Evolutionary conservation across 2,329 filamentous ascomycete genomes (phyloP), one percentile per base, ranked within the genome.

Genomic region (Xylaria hypoxylon): DNA sequence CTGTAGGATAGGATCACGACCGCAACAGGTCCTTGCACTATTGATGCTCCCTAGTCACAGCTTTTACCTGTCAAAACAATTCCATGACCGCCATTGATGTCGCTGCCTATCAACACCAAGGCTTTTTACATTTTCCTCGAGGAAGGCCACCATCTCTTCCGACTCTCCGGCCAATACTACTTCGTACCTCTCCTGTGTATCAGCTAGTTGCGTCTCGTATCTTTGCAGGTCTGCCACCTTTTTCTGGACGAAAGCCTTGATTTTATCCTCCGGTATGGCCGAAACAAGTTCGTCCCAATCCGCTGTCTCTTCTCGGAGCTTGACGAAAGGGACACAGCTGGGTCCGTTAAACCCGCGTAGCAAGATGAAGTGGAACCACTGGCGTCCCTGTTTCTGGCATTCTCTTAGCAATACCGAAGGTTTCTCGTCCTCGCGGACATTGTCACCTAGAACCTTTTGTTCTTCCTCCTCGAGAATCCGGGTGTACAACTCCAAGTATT

Each of bases 361-460:
- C 50, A 65, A 50, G 58, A 65, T 57, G 51, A 61, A 62, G 57
- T 65, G 63, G 33, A 65, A 65, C 63, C 57, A 61, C 33, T 56
- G 56, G 31, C 24, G 47, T 26, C 56, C 50, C 15, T 59, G 26
- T 17, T 59, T 48, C 17, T 55, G 55, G 44, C 33, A 45, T 59
- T 59, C 44, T 28, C 26, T 59, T 19, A 64, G 47, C 38, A 55
- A 55, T 28, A 22, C 28, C 24, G 56, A 64, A 42, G 62, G 62
- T 48, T 48, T 64, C n/a, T 59, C 62, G 26, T 55, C 22, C n/a
- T 52, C 61, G 15, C 15, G 5, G 24, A 59, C n/a, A 59, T 51
- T 31, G 24, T 50, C 6, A 24, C 33, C 33, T 28, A 52, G n/a
- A 35, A 45, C 2, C 24, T 45, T 59, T 58, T 38, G 31, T 38